Evolutionary conservation across 2,329 filamentous ascomycete species (phyloP).

Genomic region (Xylaria sp.): DNA sequence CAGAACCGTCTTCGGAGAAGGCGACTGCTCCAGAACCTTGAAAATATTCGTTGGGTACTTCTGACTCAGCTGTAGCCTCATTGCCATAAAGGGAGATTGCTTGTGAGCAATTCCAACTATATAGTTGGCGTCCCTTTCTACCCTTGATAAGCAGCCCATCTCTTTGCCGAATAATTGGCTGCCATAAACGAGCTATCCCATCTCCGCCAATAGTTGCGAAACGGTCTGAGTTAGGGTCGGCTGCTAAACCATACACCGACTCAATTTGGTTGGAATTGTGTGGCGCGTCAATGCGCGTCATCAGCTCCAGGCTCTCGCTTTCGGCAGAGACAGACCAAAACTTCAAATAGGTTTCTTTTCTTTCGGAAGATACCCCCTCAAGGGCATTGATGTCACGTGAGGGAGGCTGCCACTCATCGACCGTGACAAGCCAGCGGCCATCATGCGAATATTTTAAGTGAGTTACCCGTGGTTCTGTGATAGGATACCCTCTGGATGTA

Average conservation of each 20-base stretch:
- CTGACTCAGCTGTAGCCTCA: constrained; percentile 43
- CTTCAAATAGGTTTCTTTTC: constrained; percentile 81
- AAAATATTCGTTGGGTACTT: constrained; percentile 39
- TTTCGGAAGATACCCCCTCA: constrained; percentile 51
- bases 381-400: constrained; percentile 68
- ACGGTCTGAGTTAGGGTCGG: constrained; percentile 69
- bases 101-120: constrained; percentile 76
- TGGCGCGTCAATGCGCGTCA: constrained; percentile 82
- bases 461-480: constrained; percentile 79
- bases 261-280: constrained; percentile 66
- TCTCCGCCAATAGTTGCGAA: constrained; percentile 90
- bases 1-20: constrained; percentile 85
- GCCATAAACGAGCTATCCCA: constrained; percentile 79
- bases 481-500: constrained; percentile 70
- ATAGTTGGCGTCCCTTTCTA: constrained; percentile 61
- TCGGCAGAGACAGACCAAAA: constrained; percentile 78
- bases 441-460: constrained; percentile 78
- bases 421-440: constrained; percentile 87
- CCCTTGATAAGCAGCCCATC: constrained; percentile 70
- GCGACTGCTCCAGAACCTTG: constrained; percentile 67
- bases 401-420: constrained; percentile 88
- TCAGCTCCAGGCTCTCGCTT: constrained; percentile 69
- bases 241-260: constrained; percentile 73
- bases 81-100: constrained; percentile 57
- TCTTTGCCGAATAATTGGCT: constrained; percentile 70